Conservation (phyloP, 2,329 filamentous ascomycete species). For the Helotiales sp. region DNA sequence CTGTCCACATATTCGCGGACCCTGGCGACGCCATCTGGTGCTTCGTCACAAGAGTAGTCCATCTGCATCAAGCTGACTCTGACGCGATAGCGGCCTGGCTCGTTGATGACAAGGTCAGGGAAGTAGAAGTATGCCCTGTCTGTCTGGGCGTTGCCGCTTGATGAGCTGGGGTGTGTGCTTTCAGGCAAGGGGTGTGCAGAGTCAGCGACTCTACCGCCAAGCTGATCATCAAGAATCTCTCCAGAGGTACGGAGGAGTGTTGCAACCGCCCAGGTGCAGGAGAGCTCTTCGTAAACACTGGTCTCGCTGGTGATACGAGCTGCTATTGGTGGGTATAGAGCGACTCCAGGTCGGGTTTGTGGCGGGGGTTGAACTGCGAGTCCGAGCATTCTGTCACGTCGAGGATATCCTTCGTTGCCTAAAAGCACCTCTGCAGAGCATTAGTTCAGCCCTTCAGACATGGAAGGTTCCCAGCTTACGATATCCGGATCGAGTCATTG, state of each 20-base stretch:
- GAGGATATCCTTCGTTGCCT: constrained; percentile 16
- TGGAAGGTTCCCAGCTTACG: not conserved
- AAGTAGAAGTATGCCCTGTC: constrained; percentile 42
- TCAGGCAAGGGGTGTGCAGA: constrained; percentile 40
- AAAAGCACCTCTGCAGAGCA: constrained; percentile 8
- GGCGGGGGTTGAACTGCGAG: constrained; percentile 40
- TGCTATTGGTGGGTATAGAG: constrained; percentile 39
- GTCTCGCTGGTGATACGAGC: constrained; percentile 36
- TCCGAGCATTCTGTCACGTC: constrained; percentile 27
- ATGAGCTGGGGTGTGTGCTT: constrained; percentile 15
- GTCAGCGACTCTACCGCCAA: constrained; percentile 38
- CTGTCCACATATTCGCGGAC: constrained; percentile 39
- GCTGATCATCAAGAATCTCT: constrained; percentile 35
- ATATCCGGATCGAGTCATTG: constrained; percentile 13
- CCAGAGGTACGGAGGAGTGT: constrained; percentile 39
- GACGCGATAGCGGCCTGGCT: constrained; percentile 39
- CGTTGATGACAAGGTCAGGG: constrained; percentile 38
- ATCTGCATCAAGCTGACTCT: constrained; percentile 40
- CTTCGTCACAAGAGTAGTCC: constrained; percentile 36
- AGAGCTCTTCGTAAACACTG: constrained; percentile 37
- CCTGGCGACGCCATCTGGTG: constrained; percentile 32
- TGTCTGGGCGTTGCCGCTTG: constrained; percentile 13
- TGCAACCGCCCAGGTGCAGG: constrained; percentile 37
- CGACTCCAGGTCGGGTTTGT: constrained; percentile 32
- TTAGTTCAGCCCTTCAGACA: not conserved